Percentiles rank a stretch among this genome's conserved stretches.
These are phyloP conservation scores for Candida sonorensis DNA, from an alignment of 805 yeast genomes.

Conservation along the genomic window DNA sequence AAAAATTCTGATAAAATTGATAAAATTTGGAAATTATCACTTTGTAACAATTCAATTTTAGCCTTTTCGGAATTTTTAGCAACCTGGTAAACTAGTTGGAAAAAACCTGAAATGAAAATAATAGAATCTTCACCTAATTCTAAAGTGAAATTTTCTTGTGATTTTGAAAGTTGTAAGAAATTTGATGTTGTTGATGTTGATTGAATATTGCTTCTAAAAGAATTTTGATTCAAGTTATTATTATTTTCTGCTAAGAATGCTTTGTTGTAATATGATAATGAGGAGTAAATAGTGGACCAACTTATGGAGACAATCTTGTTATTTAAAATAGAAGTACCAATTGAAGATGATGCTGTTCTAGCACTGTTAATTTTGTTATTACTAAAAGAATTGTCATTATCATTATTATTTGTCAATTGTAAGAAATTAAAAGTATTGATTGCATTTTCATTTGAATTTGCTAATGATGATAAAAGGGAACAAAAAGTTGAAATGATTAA, in stretches of 20 bases:
- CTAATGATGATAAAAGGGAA: constrained; percentile 68
- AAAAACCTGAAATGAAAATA: constrained; percentile 64
- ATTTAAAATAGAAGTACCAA: constrained; percentile 13
- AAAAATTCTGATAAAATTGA: constrained; percentile 22
- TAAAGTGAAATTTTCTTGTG: too few species aligned
- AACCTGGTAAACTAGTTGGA: constrained; percentile 56
- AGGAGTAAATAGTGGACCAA: constrained; percentile 31
- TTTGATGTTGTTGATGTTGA: constrained; percentile 1
- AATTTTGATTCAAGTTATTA: too few species aligned
- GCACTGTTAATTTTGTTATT: too few species aligned
- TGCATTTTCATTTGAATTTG: constrained; percentile 53
- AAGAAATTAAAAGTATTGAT: constrained; percentile 44
- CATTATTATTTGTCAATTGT: constrained; percentile 23
- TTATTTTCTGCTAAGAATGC: constrained; percentile 21
- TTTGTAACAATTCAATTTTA: constrained; percentile 24
- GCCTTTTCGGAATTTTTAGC: constrained; percentile 34
- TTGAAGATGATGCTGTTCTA: constrained; percentile 6
- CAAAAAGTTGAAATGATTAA: constrained; percentile 78
- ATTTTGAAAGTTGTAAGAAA: too few species aligned
- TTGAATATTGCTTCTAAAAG: too few species aligned
- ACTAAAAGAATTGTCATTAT: too few species aligned
- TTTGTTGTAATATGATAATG: constrained; percentile 25
- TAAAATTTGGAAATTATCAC: constrained; percentile 27
- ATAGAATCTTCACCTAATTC: constrained; percentile 78
- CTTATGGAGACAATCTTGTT: constrained; percentile 26